These are phyloP conservation scores for Phaseolus coccineus DNA, from an alignment of 331 rosid genomes.

Conservation along the genomic window DNA sequence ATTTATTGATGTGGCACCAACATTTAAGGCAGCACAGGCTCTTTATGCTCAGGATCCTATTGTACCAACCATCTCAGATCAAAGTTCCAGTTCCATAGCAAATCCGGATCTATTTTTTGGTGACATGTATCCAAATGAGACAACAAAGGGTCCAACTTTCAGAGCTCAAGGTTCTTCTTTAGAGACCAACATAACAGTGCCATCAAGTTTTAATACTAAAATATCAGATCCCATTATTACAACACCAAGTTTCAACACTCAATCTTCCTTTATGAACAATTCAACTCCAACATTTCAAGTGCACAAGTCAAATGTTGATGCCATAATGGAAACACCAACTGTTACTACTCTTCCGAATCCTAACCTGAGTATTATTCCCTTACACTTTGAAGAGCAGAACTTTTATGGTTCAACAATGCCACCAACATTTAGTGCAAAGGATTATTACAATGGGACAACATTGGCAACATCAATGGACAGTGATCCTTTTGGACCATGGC, in stretches of 20 bases:
- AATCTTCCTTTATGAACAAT: neutral
- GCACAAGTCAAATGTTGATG: constrained; percentile 10
- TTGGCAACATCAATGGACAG: constrained; percentile 17
- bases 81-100: constrained; percentile 13
- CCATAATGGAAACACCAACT: constrained; percentile 11
- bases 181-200: neutral
- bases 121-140: constrained; percentile 10
- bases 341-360: neutral
- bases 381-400: neutral
- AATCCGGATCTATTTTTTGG: constrained; percentile 29
- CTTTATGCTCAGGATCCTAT: constrained; percentile 22
- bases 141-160: constrained; percentile 25
- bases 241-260: constrained; percentile 38
- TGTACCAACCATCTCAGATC: constrained; percentile 26
- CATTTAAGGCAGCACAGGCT: constrained; percentile 37
- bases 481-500: constrained; percentile 67
- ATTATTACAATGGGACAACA: constrained; percentile 12
- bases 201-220: constrained; percentile 22
- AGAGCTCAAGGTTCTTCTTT: neutral
- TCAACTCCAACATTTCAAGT: constrained; percentile 30
- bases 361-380: neutral
- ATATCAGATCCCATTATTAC: neutral
- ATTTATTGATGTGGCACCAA: constrained; percentile 20
- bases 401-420: constrained; percentile 12
- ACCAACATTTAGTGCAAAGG: constrained; percentile 47